These are phyloP conservation scores for Alternaria infectoria DNA, from an alignment of 2,329 filamentous ascomycete genomes.

Conservation along the genomic window DNA sequence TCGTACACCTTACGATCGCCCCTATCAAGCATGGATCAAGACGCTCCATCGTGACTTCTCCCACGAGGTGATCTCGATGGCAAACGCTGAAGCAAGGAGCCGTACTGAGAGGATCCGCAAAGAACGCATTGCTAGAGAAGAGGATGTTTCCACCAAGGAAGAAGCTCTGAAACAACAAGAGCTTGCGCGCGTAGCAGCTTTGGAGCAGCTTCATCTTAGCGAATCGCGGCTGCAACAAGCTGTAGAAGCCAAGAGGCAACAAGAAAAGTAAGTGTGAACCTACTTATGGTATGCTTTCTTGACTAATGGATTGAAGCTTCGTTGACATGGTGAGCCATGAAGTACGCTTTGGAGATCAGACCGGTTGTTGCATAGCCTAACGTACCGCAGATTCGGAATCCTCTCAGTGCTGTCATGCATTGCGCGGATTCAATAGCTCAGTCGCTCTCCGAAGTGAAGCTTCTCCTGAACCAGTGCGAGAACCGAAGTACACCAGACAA, in stretches of 20 bases:
- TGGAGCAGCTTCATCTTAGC: not conserved
- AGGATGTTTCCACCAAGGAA: not conserved
- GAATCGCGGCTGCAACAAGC: not conserved
- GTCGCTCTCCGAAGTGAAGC: not conserved
- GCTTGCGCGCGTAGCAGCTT: not conserved
- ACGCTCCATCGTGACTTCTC: constrained; percentile 6
- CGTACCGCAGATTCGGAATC: not conserved
- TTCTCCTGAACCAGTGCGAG: not conserved
- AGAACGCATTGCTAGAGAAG: not conserved
- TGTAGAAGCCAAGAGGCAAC: not conserved
- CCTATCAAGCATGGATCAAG: constrained; percentile 4
- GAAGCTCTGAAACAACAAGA: not conserved
- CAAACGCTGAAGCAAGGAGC: not conserved
- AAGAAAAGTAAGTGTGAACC: not conserved
- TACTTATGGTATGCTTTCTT: not conserved
- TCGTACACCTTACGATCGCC: not conserved
- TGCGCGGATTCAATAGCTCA: not conserved
- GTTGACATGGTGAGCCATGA: not conserved
- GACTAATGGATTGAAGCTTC: not conserved
- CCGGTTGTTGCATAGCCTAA: not conserved
- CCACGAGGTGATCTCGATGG: not conserved
- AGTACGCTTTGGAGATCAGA: not conserved
- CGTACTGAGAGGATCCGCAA: not conserved
- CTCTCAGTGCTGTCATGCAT: not conserved
- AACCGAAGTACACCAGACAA: not conserved